These are phyloP conservation scores for Amphichorda felina DNA, from an alignment of 2,329 filamentous ascomycete species.

Conservation along the genomic window DNA sequence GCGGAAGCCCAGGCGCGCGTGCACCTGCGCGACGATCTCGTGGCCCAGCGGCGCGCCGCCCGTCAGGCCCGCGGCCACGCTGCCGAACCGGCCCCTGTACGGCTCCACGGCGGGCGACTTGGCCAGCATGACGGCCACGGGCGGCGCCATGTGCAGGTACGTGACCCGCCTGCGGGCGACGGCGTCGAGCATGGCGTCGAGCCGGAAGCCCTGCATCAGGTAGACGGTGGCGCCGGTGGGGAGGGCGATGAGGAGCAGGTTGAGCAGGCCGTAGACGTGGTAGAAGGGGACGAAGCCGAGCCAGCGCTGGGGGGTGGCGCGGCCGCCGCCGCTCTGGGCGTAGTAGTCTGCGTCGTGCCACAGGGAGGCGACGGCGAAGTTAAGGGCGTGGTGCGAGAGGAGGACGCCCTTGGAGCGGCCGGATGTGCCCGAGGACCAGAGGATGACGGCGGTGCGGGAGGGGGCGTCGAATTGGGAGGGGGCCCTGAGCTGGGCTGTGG, in stretches of 20 bases:
- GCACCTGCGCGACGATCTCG: constrained; percentile 45
- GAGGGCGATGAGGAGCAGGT: constrained; percentile 47
- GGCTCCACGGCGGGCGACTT: constrained; percentile 58
- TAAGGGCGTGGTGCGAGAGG: constrained; percentile 54
- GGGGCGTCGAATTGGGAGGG: constrained; percentile 20
- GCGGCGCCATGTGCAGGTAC: constrained; percentile 54
- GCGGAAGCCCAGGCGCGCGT: constrained; percentile 42
- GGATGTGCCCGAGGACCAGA: constrained; percentile 50
- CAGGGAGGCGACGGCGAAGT: constrained; percentile 42
- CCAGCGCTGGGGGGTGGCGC: constrained; percentile 21
- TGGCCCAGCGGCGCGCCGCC: constrained; percentile 54
- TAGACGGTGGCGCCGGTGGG: constrained; percentile 46
- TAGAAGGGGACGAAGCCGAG: constrained; percentile 62
- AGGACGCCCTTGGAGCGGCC: constrained; percentile 66
- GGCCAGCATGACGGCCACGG: constrained; percentile 56
- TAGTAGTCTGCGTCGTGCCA: constrained; percentile 36
- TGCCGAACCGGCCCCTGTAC: constrained; percentile 43
- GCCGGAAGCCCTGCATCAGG: constrained; percentile 60
- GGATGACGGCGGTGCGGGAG: constrained; percentile 45
- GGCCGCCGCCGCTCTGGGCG: not conserved
- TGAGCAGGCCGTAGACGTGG: constrained; percentile 45
- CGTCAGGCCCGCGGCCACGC: constrained; percentile 37
- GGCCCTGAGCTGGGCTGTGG: constrained; percentile 29
- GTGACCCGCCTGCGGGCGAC: constrained; percentile 54
- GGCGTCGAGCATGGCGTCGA: constrained; percentile 48